Base-by-base conservation (phyloP, 177 flowering plant genomes). In the Tripterygium wilfordii region DNA sequence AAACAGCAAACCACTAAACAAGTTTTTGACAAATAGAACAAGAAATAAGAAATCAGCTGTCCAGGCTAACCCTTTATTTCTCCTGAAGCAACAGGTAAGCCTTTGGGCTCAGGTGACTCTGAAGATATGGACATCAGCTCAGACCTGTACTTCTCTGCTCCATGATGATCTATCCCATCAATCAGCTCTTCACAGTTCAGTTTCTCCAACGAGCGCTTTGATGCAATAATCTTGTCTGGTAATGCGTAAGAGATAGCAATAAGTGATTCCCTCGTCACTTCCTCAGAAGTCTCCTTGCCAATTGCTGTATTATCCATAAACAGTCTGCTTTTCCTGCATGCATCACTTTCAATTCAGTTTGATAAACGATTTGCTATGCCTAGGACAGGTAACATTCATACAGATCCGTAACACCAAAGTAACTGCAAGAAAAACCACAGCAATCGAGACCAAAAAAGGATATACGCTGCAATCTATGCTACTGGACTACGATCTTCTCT, bases 261-360 rank as follows among this genome's bases (percentile, higher is more conserved):
- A n/a, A 79, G 80, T 23, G 70, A 76, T 66, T 79, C 85, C 32
- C 85, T 62, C 53, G 79, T 56, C 62, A 64, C 37, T 31, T 71
- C 79, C 44, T 72, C 69, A 32, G 69, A 37, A 40, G 23, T 54
- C 47, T 62, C 62, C 52, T 61, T 61, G 32, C 62, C 53, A 23
- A 56, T 44, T 56, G 29, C 47, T 36, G 40, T 31, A 36, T 62
- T 70, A 68, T 78, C 80, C 84, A 78, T 78, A 68, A 54, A 56
- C 40, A n/a, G 31, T 45, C 52, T 51, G 28, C 31, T 23, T 2
- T 10, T 16, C 30, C 47, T 43, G 44, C 56, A 49, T 36, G n/a
- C n/a, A n/a, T n/a, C n/a, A n/a, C n/a, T n/a, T n/a, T n/a, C n/a
- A n/a, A n/a, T n/a, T n/a, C n/a, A n/a, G n/a, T n/a, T n/a, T n/a